Base-by-base conservation (phyloP, 306 rosid genomes). In the Vigna trinervia region DNA sequence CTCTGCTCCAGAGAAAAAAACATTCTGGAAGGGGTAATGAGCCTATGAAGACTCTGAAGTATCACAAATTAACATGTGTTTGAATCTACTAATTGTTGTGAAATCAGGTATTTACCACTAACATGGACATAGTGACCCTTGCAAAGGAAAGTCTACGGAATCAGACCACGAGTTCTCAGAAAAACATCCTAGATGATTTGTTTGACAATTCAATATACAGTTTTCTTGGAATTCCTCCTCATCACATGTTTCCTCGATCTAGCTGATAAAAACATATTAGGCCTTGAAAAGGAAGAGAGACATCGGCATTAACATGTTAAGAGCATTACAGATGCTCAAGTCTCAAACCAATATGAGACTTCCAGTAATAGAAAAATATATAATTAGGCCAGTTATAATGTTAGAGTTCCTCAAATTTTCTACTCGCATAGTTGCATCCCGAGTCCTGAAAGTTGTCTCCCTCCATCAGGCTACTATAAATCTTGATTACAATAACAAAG, bases 321-420 rank as follows among this genome's bases (percentile, higher is more conserved):
- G 22, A 52, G 79, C 26, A 72, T 38, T 56, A 53, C 43, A 72
- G 39, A 63, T 46, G 58, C 54, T 71, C 50, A 14, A 60, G 54
- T 50, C 48, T 63, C 61, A 19, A 30, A 60, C 54, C 71, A 63
- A 10, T 41, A 28, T 17, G 65, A 64, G 52, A 60, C 68, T 72
- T 80, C 69, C 43, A 64, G 43, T 64, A 71, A 62, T 41, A 72
- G 63, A 78, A 78, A 47, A 57, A 77, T 5, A 78, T 19, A 20
- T 32, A 69, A 34, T 47, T 34, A 36, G 30, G 48, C 78, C 39
- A n/a, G 58, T n/a, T 36, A 36, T 26, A 62, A 62, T 71, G 66
- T 71, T 8, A 7, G 51, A 22, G 34, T 39, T 64, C 69, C 69
- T 20, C 68, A 19, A 53, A 3, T 19, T 17, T 66, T 46, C 75